Evolutionary conservation across 192 early-diverging fungal species (phyloP), one percentile per base, ranked within the genome.

Genomic region (Umbelopsis sp.): DNA sequence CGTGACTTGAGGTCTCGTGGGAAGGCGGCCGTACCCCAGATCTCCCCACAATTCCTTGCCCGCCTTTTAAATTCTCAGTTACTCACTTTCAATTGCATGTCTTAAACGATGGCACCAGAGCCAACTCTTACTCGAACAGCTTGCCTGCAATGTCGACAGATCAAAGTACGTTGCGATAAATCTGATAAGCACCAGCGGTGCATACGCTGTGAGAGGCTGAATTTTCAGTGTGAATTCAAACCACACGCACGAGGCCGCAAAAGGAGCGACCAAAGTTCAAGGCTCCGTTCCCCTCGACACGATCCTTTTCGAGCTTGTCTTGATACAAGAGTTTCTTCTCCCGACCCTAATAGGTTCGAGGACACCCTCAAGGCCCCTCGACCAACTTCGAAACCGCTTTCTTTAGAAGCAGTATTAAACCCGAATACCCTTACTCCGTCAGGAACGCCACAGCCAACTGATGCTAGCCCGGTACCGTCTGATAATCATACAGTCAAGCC

Each of bases 141-240:
- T n/a, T 61, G 55, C 30, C 30, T 61, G 18, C 55, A 61, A 33
- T 61, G 55, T 35, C 21, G 55, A 16, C 55, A 61, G 25, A 61
- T 61, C 15, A 61, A 61, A 25, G 55, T 61, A 16, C 21, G 55
- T 16, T 61, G 55, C 55, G 55, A 61, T 25, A 61, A 61, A 16
- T 12, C 33, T 12, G 27, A 25, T 15, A 61, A 61, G 18, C 27
- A 61, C 4, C 33, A 25, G 16, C 55, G 55, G 10, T 61, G 55
- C 30, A 35, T 30, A 12, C 55, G 55, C 11, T 61, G 55, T 25
- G 27, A 35, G 16, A 25, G 55, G 10, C 25, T 61, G 18, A 61
- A 61, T 18, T 61, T 61, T 35, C 55, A 61, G 16, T 61, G 55
- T n/a, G 55, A 61, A 61, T 61, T 61, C 55, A 61, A 30, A 61